A percentile compares a stretch with the other conserved stretches of the same genome.
Evolutionary conservation across 352 stramenopile species (phyloP).

Genomic region (Phytopythium sindhum): DNA sequence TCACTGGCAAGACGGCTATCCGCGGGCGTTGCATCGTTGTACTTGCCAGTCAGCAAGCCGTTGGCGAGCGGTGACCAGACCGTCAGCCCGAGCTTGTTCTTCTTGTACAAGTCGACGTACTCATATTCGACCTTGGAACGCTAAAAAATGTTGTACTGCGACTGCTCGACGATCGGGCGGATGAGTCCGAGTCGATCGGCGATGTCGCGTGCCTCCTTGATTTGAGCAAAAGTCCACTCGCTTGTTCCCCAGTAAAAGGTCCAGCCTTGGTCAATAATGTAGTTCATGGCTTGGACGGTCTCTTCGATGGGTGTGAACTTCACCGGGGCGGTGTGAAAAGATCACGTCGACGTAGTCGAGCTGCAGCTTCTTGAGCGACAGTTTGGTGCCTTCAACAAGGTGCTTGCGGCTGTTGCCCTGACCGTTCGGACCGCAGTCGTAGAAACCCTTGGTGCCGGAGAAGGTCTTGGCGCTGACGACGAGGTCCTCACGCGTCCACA

Average conservation of each 20-base stretch:
- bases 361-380: neutral
- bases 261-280: conserved; percentile 29
- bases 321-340: conserved; percentile 27
- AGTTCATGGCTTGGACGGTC: conserved; percentile 40
- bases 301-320: conserved; percentile 29
- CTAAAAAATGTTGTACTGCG: neutral
- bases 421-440: neutral
- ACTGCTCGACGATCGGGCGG: conserved; percentile 1
- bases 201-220: neutral
- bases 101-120: conserved; percentile 33
- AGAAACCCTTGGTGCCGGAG: neutral
- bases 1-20: neutral
- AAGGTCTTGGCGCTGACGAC: neutral
- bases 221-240: conserved; percentile 24
- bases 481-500: neutral
- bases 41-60: conserved; percentile 50
- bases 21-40: neutral
- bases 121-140: conserved; percentile 33
- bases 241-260: conserved; percentile 37
- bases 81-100: conserved; percentile 44
- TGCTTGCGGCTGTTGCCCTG: neutral
- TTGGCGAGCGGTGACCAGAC: conserved; percentile 38
- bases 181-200: neutral
- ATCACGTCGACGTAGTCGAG: conserved; percentile 9
- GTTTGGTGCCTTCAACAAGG: neutral